phyloP scores from a whole-genome alignment of 164 flowering plant genomes.

The Vitis labrusca region DNA sequence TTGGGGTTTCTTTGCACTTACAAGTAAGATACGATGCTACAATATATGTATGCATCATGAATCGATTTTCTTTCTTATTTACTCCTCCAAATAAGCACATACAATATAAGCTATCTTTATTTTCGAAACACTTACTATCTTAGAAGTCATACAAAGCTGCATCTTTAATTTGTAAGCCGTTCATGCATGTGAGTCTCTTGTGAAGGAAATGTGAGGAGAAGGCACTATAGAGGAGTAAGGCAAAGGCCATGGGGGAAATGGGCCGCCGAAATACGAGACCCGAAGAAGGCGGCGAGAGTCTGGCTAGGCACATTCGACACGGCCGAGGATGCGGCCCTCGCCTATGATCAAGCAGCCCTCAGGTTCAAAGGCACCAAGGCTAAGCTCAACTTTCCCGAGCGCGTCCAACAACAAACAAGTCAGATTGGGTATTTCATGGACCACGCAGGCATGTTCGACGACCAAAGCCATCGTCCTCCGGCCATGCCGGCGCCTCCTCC shows the following conservation, averaged over 20 bases:
- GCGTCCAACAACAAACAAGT: slow-evolving; percentile 37
- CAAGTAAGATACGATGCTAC: too few relatives aligned
- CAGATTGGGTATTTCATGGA: slow-evolving; percentile 8
- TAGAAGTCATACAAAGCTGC: background rate
- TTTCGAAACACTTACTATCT: background rate
- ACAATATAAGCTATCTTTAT: too few relatives aligned
- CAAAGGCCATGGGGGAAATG: slow-evolving; percentile 84
- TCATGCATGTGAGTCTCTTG: background rate
- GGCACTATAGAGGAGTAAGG: slow-evolving; percentile 67
- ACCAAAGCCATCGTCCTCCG: too few relatives aligned
- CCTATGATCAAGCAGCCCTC: slow-evolving; percentile 71
- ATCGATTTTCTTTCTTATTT: too few relatives aligned
- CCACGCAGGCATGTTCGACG: too few relatives aligned
- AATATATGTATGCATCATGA: too few relatives aligned
- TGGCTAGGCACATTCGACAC: slow-evolving; percentile 81
- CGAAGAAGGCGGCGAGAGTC: slow-evolving; percentile 66
- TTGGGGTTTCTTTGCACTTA: too few relatives aligned
- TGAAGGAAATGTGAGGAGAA: slow-evolving; percentile 33
- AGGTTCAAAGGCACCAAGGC: slow-evolving; percentile 70
- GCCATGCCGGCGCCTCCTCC: background rate
- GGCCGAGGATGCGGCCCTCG: slow-evolving; percentile 67
- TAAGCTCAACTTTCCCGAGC: slow-evolving; percentile 66
- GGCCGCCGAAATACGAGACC: slow-evolving; percentile 79
- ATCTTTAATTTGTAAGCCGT: too few relatives aligned
- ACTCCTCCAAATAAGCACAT: too few relatives aligned